Conservation (phyloP, 1,284 basidiomycete genomes). For the Ceratobasidium sp. region DNA sequence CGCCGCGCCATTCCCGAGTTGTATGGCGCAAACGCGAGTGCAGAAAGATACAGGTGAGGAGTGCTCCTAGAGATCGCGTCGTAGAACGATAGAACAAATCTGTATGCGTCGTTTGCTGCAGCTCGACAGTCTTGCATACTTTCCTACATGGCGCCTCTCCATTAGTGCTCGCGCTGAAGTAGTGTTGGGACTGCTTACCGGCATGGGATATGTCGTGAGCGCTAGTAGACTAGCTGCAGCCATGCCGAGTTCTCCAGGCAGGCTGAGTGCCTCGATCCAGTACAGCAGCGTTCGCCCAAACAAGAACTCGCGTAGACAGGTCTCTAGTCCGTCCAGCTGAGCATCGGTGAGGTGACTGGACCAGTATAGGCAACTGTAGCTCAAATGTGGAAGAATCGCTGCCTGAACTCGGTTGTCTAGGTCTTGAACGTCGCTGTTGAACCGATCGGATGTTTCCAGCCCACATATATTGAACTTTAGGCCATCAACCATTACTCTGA, state of each 20-base stretch:
- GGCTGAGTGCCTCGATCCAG: slow-evolving; percentile 16
- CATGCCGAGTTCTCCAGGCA: not conserved
- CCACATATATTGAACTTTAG: slow-evolving; percentile 35
- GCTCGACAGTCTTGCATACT: not conserved
- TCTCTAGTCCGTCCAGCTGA: not conserved
- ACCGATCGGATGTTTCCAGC: slow-evolving; percentile 9
- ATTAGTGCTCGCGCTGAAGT: not conserved
- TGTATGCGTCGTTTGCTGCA: not conserved
- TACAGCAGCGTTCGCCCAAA: not conserved
- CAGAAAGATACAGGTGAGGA: not conserved
- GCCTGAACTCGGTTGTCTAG: not conserved
- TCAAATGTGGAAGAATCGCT: not conserved
- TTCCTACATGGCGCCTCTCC: not conserved
- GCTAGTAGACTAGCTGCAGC: too few species aligned
- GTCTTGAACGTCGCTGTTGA: slow-evolving; percentile 3
- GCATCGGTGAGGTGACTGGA: not conserved
- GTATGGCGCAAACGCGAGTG: slow-evolving; percentile 1
- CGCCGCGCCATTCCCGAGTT: not conserved
- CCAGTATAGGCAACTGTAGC: slow-evolving; percentile 24
- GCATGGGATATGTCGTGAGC: too few species aligned
- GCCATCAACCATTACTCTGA: not conserved
- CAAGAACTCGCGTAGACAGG: not conserved
- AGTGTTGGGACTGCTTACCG: not conserved
- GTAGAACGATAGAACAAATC: not conserved
- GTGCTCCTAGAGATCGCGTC: not conserved